phyloP scores from a whole-genome alignment of 2,329 filamentous ascomycete species.

The Pseudogymnoascus sp. region DNA sequence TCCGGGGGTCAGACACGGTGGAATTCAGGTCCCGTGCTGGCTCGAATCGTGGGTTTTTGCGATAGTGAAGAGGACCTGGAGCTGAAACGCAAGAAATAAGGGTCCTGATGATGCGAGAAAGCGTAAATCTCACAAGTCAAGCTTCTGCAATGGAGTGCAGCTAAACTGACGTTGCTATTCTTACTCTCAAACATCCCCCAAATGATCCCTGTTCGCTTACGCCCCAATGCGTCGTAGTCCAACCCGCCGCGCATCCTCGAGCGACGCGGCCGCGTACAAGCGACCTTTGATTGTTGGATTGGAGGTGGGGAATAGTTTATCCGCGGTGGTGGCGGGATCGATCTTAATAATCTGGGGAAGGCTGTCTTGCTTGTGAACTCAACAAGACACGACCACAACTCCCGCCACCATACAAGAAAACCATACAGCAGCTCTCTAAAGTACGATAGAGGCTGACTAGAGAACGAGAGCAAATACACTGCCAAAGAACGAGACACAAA shows the following conservation, averaged over 20 bases:
- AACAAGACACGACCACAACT: not conserved
- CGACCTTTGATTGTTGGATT: not conserved
- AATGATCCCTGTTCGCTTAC: slow-evolving; percentile 7
- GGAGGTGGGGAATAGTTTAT: not conserved
- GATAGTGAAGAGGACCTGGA: not conserved
- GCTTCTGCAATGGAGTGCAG: not conserved
- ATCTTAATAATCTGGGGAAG: slow-evolving; percentile 7
- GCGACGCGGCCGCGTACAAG: not conserved
- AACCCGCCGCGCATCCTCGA: not conserved
- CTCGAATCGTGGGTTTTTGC: not conserved
- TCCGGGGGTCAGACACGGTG: not conserved
- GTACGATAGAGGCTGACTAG: not conserved
- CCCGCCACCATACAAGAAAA: not conserved
- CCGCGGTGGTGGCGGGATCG: not conserved
- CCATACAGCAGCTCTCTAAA: not conserved
- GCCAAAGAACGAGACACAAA: not conserved
- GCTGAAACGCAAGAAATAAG: not conserved
- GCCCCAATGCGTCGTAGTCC: slow-evolving; percentile 1
- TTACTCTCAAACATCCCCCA: slow-evolving; percentile 1
- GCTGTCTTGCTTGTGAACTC: slow-evolving; percentile 4
- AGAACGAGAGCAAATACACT: not conserved
- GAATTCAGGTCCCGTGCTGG: not conserved
- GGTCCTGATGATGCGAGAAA: not conserved
- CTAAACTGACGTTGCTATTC: slow-evolving; percentile 2
- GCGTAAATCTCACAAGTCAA: not conserved